Percentiles rank a stretch among this genome's conserved stretches.
phyloP scores from a whole-genome alignment of 2,329 filamentous ascomycete genomes.

The Colletotrichum scovillei region DNA sequence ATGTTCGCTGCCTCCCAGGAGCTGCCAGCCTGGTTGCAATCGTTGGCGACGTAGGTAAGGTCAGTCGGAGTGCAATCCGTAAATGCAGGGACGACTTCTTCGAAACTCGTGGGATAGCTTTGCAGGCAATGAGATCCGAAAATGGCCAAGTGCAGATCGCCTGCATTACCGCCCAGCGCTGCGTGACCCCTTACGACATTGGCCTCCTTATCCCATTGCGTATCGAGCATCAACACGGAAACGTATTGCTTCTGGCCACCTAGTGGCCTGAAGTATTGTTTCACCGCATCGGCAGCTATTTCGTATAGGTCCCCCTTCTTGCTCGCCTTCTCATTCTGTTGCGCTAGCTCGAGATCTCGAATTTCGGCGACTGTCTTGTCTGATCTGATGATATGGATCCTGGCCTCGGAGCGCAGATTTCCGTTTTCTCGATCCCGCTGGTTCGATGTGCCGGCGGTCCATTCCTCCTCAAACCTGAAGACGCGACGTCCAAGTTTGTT shows the following conservation, averaged over 20 bases:
- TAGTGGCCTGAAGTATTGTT: slow-evolving; percentile 78
- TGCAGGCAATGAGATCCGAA: slow-evolving; percentile 94
- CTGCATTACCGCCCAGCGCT: slow-evolving; percentile 79
- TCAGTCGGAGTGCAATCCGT: slow-evolving; percentile 92
- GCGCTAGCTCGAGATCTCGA: slow-evolving; percentile 79
- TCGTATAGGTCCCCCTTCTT: slow-evolving; percentile 80
- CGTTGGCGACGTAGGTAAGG: slow-evolving; percentile 82
- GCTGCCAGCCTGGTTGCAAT: slow-evolving; percentile 87
- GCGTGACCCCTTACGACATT: slow-evolving; percentile 84
- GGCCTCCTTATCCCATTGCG: slow-evolving; percentile 82
- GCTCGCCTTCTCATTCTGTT: slow-evolving; percentile 78
- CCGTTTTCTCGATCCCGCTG: slow-evolving; percentile 77
- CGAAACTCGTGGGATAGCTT: slow-evolving; percentile 88
- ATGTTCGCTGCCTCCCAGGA: slow-evolving; percentile 97
- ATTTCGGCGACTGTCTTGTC: slow-evolving; percentile 89
- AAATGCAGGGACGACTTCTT: slow-evolving; percentile 91
- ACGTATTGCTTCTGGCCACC: slow-evolving; percentile 89
- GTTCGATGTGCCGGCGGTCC: slow-evolving; percentile 86
- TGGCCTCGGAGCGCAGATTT: slow-evolving; percentile 89
- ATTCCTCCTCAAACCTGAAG: slow-evolving; percentile 95
- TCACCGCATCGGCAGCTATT: slow-evolving; percentile 83
- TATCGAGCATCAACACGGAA: slow-evolving; percentile 85
- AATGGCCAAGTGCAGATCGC: slow-evolving; percentile 84
- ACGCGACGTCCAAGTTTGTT: slow-evolving; percentile 86
- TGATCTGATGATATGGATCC: slow-evolving; percentile 85